These are phyloP conservation scores for Acarospora socialis DNA, from an alignment of 2,329 filamentous ascomycete genomes.

Conservation along the genomic window DNA sequence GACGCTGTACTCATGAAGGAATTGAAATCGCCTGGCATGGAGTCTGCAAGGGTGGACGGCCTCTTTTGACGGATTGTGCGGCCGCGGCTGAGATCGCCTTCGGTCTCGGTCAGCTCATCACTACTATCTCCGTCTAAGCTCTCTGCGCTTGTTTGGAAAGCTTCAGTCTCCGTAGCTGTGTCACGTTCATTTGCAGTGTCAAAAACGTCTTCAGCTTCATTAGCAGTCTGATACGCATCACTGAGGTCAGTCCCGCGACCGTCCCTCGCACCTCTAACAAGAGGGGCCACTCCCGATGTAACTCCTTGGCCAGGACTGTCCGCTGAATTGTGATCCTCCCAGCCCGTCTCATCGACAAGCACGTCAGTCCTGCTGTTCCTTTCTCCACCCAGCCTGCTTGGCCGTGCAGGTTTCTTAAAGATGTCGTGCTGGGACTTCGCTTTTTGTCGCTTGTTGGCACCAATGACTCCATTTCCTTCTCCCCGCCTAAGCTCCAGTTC, in stretches of 20 bases:
- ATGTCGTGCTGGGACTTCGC: constrained; percentile 51
- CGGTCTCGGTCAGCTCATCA: constrained; percentile 76
- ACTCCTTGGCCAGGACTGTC: constrained; percentile 40
- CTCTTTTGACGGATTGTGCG: constrained; percentile 24
- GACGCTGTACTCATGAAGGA: constrained; percentile 83
- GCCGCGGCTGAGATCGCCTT: constrained; percentile 35
- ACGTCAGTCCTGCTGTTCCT: constrained; percentile 66
- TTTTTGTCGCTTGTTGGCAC: constrained; percentile 43
- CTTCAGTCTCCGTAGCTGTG: constrained; percentile 70
- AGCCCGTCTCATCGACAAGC: constrained; percentile 57
- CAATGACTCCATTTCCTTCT: constrained; percentile 29
- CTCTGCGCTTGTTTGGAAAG: constrained; percentile 88
- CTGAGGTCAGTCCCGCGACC: constrained; percentile 35
- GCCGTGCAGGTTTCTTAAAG: constrained; percentile 64
- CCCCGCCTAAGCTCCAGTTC: constrained; percentile 60
- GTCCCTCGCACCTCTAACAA: constrained; percentile 14
- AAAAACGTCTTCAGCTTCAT: constrained; percentile 55
- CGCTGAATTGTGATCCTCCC: constrained; percentile 62
- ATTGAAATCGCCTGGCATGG: constrained; percentile 37
- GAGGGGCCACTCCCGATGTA: constrained; percentile 18
- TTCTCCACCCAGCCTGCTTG: constrained; percentile 59
- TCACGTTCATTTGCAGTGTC: constrained; percentile 66
- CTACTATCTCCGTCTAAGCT: constrained; percentile 54
- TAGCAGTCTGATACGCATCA: constrained; percentile 68
- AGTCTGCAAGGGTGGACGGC: constrained; percentile 20